phyloP scores from a whole-genome alignment of 129 eudicot genomes.

The Mikania micrantha region DNA sequence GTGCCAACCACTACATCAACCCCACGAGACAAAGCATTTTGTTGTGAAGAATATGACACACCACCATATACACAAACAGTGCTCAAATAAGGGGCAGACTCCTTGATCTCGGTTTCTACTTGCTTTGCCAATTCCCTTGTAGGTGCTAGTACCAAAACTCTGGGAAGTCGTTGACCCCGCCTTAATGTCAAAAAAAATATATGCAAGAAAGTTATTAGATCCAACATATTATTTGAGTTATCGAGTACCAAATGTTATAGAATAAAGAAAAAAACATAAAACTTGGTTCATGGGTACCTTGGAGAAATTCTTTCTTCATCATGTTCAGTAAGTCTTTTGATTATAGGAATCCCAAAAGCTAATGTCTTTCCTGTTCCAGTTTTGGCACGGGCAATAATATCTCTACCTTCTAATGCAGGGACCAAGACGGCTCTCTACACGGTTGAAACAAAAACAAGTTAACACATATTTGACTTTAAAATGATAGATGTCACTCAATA shows the following conservation, averaged over 20 bases:
- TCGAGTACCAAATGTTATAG: neutral
- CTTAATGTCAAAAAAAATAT: constrained; percentile 29
- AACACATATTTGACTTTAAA: neutral
- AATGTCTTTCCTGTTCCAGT: constrained; percentile 97
- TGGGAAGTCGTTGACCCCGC: constrained; percentile 79
- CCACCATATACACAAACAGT: constrained; percentile 98
- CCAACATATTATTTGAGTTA: neutral
- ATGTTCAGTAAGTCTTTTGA: constrained; percentile 61
- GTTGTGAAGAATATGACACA: constrained; percentile 67
- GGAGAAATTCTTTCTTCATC: constrained; percentile 48
- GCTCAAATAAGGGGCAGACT: constrained; percentile 89
- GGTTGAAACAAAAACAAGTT: constrained; percentile 17
- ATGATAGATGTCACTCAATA: neutral
- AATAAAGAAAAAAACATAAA: neutral
- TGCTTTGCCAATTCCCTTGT: constrained; percentile 94
- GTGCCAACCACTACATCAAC: constrained; percentile 99
- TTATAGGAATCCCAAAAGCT: constrained; percentile 92
- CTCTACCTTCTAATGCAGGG: constrained; percentile 92
- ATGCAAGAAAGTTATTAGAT: constrained; percentile 2
- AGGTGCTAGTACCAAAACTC: constrained; percentile 86
- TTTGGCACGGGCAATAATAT: constrained; percentile 95
- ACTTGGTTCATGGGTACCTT: constrained; percentile 42
- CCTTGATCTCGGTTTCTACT: constrained; percentile 92
- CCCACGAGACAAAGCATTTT: constrained; percentile 82
- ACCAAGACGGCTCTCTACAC: constrained; percentile 84